Evolutionary conservation across 768 basidiomycete species (phyloP).

Genomic region (Suillus subalutaceus): DNA sequence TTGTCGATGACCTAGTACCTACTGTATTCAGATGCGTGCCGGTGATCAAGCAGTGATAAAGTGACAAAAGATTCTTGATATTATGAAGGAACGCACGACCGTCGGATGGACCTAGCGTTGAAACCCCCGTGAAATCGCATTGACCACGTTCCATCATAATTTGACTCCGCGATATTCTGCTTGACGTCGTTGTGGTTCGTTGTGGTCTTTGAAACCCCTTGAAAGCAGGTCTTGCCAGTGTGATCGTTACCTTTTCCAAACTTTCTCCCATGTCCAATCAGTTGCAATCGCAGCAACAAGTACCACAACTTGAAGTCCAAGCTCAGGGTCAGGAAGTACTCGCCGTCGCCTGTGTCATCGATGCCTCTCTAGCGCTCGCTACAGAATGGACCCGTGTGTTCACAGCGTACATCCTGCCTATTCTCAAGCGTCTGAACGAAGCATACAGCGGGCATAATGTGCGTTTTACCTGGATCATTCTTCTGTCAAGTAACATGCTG

Average conservation of each 20-base stretch:
- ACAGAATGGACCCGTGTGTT: conserved; percentile 54
- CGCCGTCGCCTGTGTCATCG: conserved; percentile 62
- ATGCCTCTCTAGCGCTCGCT: conserved; percentile 58
- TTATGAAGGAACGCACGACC: neutral
- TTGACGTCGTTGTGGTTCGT: conserved; percentile 1
- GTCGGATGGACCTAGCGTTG: neutral
- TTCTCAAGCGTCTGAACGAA: conserved; percentile 56
- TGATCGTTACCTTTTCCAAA: neutral
- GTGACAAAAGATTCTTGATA: neutral
- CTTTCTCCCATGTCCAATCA: conserved; percentile 2
- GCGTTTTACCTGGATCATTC: conserved; percentile 12
- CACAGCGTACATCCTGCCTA: conserved; percentile 48
- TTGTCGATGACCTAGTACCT: neutral
- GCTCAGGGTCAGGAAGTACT: conserved; percentile 29
- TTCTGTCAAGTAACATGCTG: conserved; percentile 4
- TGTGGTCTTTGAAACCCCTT: neutral
- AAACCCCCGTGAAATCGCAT: neutral
- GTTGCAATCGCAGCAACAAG: conserved; percentile 3
- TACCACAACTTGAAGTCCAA: neutral
- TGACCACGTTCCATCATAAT: conserved; percentile 8
- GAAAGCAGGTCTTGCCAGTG: neutral
- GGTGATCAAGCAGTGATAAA: neutral
- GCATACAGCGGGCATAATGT: conserved; percentile 42
- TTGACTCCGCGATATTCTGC: conserved; percentile 6
- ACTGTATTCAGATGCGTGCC: neutral